These are phyloP conservation scores for Brettanomyces anomalus DNA, from an alignment of 805 yeast species.

Conservation along the genomic window DNA sequence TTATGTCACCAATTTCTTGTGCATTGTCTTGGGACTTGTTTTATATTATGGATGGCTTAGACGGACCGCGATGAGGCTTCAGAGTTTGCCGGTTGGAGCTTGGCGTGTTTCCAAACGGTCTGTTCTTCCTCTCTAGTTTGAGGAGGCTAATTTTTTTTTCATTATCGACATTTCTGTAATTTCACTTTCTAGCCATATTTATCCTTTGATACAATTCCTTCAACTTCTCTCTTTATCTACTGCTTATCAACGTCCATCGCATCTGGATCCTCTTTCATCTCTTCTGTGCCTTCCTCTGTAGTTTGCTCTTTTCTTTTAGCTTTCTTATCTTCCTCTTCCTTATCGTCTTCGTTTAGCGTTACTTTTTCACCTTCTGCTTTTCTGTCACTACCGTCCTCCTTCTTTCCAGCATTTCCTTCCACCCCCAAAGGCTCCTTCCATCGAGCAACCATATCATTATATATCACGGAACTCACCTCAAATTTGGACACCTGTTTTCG, in stretches of 20 bases:
- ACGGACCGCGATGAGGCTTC: constrained; percentile 52
- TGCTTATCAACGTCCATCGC: not conserved
- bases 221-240: not conserved
- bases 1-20: constrained; percentile 63
- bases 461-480: constrained; percentile 47
- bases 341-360: not conserved
- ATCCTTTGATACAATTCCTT: not conserved
- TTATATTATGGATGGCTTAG: constrained; percentile 61
- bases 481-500: constrained; percentile 47
- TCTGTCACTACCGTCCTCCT: not conserved
- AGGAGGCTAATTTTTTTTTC: not conserved
- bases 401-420: constrained; percentile 1
- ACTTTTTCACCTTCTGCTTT: not conserved
- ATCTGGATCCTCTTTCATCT: not conserved
- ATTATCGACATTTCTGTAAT: too few species aligned
- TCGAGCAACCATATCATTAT: constrained; percentile 69
- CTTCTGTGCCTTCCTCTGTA: not conserved
- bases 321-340: not conserved
- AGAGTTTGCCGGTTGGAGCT: constrained; percentile 59
- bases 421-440: constrained; percentile 38
- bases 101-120: constrained; percentile 57
- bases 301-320: not conserved
- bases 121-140: not conserved
- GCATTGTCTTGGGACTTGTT: constrained; percentile 57
- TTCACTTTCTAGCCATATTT: too few species aligned